Evolutionary conservation across 2,329 filamentous ascomycete genomes (phyloP).

Genomic region (Elsinoe batatas): DNA sequence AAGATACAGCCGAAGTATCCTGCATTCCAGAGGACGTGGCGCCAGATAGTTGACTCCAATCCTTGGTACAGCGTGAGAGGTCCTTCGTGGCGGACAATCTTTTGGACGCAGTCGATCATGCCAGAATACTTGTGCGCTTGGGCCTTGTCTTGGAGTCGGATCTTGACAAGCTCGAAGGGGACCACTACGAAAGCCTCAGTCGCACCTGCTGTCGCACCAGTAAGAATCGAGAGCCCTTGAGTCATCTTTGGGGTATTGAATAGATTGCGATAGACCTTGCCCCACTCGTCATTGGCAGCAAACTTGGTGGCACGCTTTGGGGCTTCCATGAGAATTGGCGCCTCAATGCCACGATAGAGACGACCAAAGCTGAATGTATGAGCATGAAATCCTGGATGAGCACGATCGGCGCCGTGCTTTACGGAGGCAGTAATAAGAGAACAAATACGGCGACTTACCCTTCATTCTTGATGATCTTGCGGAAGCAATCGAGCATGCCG

Average conservation of each 20-base stretch:
- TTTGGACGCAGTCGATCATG: constrained; percentile 67
- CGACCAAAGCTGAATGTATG: constrained; percentile 59
- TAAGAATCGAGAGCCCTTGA: constrained; percentile 83
- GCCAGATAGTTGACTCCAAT: constrained; percentile 92
- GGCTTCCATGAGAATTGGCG: constrained; percentile 96
- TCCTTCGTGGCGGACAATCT: constrained; percentile 78
- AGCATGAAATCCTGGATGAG: neutral
- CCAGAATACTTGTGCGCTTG: constrained; percentile 81
- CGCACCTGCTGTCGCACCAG: constrained; percentile 86
- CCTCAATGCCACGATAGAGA: constrained; percentile 89
- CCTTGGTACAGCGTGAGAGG: constrained; percentile 88
- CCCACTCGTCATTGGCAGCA: constrained; percentile 97
- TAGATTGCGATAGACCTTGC: constrained; percentile 77
- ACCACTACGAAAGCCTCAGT: constrained; percentile 96
- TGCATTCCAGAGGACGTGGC: constrained; percentile 87
- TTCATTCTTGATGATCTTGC: constrained; percentile 92
- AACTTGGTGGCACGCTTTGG: constrained; percentile 96
- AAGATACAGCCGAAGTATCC: constrained; percentile 98
- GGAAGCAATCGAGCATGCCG: constrained; percentile 97
- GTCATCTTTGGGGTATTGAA: constrained; percentile 84
- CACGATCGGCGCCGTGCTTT: neutral
- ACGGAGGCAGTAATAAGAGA: neutral
- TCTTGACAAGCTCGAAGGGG: constrained; percentile 97
- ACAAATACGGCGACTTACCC: constrained; percentile 52
- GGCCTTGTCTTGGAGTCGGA: constrained; percentile 89